phyloP scores from a whole-genome alignment of 2,329 filamentous ascomycete genomes.

The Fusarium sp. region DNA sequence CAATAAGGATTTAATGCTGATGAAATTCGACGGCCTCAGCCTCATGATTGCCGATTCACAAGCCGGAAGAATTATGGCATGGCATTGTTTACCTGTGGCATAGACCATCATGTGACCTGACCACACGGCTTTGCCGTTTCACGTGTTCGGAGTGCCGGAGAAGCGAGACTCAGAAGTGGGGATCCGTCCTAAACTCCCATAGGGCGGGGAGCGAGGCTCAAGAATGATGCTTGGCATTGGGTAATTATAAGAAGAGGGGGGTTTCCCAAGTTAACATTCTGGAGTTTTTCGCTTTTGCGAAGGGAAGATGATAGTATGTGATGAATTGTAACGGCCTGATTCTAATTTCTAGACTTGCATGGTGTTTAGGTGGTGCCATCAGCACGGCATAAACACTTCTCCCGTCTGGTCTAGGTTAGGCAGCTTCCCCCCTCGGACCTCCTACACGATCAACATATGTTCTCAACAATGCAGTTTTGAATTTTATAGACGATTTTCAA shows the following conservation, averaged over 20 bases:
- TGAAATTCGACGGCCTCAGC: neutral
- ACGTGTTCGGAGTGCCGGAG: neutral
- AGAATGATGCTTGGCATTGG: neutral
- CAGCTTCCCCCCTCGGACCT: neutral
- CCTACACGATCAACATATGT: neutral
- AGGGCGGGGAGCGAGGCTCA: neutral
- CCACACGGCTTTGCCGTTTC: neutral
- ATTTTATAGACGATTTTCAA: neutral
- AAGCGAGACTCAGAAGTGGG: neutral
- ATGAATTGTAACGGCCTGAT: neutral
- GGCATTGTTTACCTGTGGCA: neutral
- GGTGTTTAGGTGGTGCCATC: neutral
- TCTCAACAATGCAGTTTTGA: neutral
- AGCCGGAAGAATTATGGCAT: neutral
- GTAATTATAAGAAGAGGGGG: neutral
- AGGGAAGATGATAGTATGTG: no score
- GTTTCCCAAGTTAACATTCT: neutral
- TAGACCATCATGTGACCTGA: neutral
- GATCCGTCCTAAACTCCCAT: neutral
- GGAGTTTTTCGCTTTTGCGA: neutral
- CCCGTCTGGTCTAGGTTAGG: neutral
- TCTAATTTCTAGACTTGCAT: neutral
- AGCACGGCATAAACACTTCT: neutral
- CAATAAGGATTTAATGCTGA: neutral
- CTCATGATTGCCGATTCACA: neutral